Evolutionary conservation across 2,329 filamentous ascomycete species (phyloP).

Genomic region (Fusarium circinatum): DNA sequence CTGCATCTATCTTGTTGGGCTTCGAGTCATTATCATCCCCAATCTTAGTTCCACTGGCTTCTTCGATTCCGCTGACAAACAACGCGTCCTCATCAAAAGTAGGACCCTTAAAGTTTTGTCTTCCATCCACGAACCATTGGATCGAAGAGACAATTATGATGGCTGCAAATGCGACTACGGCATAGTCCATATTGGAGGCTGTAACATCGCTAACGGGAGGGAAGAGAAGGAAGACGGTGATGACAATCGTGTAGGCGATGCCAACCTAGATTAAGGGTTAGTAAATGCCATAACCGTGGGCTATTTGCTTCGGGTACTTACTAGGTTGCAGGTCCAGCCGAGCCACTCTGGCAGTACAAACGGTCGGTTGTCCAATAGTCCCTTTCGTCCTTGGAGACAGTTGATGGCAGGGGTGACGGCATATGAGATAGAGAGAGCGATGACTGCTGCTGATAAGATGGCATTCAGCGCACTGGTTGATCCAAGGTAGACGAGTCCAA

Average conservation of each 20-base stretch:
- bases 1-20: not conserved
- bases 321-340: not conserved
- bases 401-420: not conserved
- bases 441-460: not conserved
- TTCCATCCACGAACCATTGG: not conserved
- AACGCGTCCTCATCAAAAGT: not conserved
- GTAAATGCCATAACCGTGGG: not conserved
- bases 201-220: not conserved
- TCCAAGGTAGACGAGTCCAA: not conserved
- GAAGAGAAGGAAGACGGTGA: not conserved
- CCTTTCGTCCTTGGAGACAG: not conserved
- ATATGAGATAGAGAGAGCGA: not conserved
- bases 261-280: not conserved
- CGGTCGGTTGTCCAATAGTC: not conserved
- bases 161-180: not conserved
- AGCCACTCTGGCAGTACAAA: not conserved
- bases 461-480: not conserved
- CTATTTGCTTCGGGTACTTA: not conserved
- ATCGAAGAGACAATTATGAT: not conserved
- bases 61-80: not conserved
- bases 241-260: not conserved
- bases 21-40: accelerated
- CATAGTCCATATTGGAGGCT: not conserved
- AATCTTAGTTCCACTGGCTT: accelerated
- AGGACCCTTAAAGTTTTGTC: not conserved